These are phyloP conservation scores for Citrus unshiu DNA, from an alignment of 345 rosid species.

Conservation along the genomic window DNA sequence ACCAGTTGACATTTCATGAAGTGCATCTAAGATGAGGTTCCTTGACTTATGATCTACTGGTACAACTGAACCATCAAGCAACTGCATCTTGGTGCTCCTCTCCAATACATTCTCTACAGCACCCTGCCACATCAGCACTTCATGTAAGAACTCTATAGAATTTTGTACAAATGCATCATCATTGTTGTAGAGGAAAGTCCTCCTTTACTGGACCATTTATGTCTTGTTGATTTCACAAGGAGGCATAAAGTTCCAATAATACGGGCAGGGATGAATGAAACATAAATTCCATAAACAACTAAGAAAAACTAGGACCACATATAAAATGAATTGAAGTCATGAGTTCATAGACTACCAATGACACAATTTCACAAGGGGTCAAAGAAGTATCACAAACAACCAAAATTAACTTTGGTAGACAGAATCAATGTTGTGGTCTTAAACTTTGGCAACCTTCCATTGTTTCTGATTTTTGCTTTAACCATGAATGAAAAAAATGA, in stretches of 20 bases:
- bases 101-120: slow-evolving; percentile 73
- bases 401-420: neutral
- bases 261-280: neutral
- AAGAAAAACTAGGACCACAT: neutral
- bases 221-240: neutral
- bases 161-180: neutral
- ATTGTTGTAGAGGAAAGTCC: neutral
- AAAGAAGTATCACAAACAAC: neutral
- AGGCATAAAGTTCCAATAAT: neutral
- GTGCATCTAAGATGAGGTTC: slow-evolving; percentile 39
- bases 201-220: neutral
- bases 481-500: neutral
- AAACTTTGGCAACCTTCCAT: neutral
- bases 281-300: neutral
- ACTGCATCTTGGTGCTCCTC: slow-evolving; percentile 56
- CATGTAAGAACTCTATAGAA: neutral
- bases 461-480: neutral
- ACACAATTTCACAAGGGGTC: neutral
- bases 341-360: neutral
- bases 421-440: neutral
- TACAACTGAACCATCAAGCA: slow-evolving; percentile 64
- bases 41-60: slow-evolving; percentile 39
- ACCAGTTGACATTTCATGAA: slow-evolving; percentile 51
- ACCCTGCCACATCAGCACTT: slow-evolving; percentile 44
- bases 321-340: neutral